Conservation (phyloP, 1,284 basidiomycete species). For the Leccinum subfulvum region DNA sequence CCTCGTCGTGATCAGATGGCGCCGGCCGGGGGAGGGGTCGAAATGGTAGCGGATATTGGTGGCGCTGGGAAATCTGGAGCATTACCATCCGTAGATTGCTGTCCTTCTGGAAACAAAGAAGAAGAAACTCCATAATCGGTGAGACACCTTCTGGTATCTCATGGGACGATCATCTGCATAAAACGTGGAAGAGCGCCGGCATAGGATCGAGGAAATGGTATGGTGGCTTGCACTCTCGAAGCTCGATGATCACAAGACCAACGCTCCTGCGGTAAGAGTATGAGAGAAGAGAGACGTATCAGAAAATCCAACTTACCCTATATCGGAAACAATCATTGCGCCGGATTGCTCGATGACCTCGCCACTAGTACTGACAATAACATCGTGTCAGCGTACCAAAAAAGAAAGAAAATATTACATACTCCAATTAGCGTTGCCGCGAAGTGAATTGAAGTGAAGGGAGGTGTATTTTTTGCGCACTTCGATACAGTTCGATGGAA, state of each 20-base stretch:
- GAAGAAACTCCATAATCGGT: slow-evolving; percentile 90
- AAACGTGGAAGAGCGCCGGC: slow-evolving; percentile 95
- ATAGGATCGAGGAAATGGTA: slow-evolving; percentile 96
- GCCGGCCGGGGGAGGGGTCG: too few species aligned
- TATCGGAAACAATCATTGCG: slow-evolving; percentile 96
- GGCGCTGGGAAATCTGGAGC: too few species aligned
- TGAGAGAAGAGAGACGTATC: slow-evolving; percentile 9
- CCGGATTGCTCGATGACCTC: slow-evolving; percentile 97
- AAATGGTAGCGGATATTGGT: too few species aligned
- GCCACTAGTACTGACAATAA: slow-evolving; percentile 63
- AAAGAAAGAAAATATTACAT: too few species aligned
- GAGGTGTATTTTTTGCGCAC: too few species aligned
- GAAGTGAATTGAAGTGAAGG: too few species aligned
- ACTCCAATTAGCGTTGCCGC: too few species aligned
- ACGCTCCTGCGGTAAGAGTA: slow-evolving; percentile 65
- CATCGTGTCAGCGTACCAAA: slow-evolving; percentile 14
- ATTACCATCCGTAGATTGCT: slow-evolving; percentile 78
- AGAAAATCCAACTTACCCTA: slow-evolving; percentile 62
- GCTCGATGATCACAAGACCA: slow-evolving; percentile 94
- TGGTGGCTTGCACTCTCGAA: slow-evolving; percentile 93
- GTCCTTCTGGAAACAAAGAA: slow-evolving; percentile 98
- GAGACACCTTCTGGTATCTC: slow-evolving; percentile 94
- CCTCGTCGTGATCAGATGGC: too few species aligned
- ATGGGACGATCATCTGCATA: slow-evolving; percentile 90
- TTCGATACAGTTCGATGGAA: too few species aligned